Percentiles rank a stretch among this genome's conserved stretches.
Conservation (phyloP, 768 basidiomycete genomes). For the Tephrocybe sp. region DNA sequence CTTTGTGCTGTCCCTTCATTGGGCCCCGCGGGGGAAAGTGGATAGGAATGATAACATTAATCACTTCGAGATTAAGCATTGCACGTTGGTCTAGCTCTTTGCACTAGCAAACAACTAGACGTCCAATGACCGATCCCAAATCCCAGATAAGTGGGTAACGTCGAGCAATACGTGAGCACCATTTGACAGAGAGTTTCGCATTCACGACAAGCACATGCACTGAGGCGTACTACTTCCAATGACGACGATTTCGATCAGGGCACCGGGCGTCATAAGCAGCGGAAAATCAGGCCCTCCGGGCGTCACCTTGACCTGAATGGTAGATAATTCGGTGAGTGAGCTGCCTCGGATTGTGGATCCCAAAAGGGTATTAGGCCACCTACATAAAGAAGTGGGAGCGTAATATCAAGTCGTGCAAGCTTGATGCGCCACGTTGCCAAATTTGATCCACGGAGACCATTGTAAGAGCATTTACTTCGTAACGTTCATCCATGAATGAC, state of each 20-base stretch:
- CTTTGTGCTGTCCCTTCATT: neutral
- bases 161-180: neutral
- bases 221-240: no score
- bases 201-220: no score
- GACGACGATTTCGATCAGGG: neutral
- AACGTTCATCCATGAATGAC: neutral
- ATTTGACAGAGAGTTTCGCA: neutral
- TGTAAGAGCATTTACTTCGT: neutral
- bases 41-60: neutral
- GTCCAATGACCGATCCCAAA: neutral
- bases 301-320: neutral
- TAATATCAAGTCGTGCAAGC: neutral
- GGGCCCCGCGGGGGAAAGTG: neutral
- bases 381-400: neutral
- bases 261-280: constrained; percentile 2
- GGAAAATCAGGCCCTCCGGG: neutral
- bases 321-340: neutral
- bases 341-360: constrained; percentile 5
- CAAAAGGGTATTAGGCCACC: neutral
- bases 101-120: neutral
- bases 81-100: constrained; percentile 1
- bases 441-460: constrained; percentile 6
- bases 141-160: neutral
- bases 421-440: neutral
- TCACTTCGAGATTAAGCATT: neutral